Evolutionary conservation across 1,139 yeast genomes (phyloP).

Genomic region (Diutina pseudorugosa): DNA sequence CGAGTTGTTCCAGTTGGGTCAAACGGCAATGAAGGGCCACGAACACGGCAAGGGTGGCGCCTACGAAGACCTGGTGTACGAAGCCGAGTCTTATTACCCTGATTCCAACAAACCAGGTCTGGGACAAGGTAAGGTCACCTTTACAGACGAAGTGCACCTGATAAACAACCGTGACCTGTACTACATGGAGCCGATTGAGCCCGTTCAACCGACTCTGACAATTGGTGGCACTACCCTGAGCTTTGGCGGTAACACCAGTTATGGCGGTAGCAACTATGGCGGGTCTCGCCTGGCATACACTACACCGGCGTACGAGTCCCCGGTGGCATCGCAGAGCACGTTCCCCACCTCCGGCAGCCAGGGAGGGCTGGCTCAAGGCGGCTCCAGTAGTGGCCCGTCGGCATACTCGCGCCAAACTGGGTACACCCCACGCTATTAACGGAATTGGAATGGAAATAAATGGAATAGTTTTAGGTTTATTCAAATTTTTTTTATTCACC

Average conservation of each 20-base stretch:
- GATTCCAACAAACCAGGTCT: background rate
- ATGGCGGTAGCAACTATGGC: background rate
- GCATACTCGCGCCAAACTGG: background rate
- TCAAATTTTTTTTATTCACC: background rate
- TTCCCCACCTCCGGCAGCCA: background rate
- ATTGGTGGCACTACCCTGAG: background rate
- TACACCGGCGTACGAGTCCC: background rate
- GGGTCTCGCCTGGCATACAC: conserved; percentile 2
- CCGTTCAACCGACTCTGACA: conserved; percentile 1
- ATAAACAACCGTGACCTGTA: background rate
- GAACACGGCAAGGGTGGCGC: conserved; percentile 16
- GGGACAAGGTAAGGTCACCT: background rate
- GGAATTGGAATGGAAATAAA: background rate
- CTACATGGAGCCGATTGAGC: conserved; percentile 4
- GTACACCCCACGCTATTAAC: conserved; percentile 1
- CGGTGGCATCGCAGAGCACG: background rate
- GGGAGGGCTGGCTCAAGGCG: background rate
- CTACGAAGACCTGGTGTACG: background rate
- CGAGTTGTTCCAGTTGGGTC: conserved; percentile 82
- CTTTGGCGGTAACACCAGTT: background rate
- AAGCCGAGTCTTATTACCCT: background rate
- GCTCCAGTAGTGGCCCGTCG: background rate
- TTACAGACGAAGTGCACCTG: conserved; percentile 1
- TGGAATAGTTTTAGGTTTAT: background rate
- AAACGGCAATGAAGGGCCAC: conserved; percentile 76